Evolutionary conservation across 1,139 yeast genomes (phyloP).

Genomic region (Yamadazyma oceani): DNA sequence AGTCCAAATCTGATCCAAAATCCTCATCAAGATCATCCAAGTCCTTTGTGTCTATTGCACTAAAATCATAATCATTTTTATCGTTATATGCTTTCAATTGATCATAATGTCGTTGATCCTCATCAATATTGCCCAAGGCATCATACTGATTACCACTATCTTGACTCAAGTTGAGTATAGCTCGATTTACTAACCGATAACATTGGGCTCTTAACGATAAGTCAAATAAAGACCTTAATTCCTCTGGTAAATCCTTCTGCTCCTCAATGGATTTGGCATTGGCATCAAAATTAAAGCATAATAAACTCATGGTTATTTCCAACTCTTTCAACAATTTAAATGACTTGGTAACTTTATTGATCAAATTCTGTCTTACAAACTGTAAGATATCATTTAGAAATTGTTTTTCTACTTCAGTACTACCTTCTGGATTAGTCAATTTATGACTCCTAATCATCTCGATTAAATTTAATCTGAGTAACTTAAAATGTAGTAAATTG

Average conservation of each 20-base stretch:
- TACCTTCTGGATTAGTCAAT: slow-evolving; percentile 18
- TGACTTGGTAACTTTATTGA: slow-evolving; percentile 56
- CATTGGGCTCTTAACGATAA: slow-evolving; percentile 56
- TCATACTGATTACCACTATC: slow-evolving; percentile 8
- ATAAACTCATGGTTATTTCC: slow-evolving; percentile 68
- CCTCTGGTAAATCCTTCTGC: slow-evolving; percentile 51
- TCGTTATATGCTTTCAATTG: slow-evolving; percentile 10
- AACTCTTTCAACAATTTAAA: slow-evolving; percentile 55
- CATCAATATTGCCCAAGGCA: slow-evolving; percentile 12
- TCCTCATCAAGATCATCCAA: slow-evolving; percentile 9
- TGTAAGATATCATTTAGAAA: slow-evolving; percentile 57
- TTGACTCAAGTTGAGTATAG: slow-evolving; percentile 32
- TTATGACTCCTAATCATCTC: slow-evolving; percentile 63
- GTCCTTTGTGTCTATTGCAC: slow-evolving; percentile 8
- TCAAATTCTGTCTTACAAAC: slow-evolving; percentile 62
- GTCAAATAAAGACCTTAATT: slow-evolving; percentile 51
- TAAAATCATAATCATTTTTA: slow-evolving; percentile 17
- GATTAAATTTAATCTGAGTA: slow-evolving; percentile 57
- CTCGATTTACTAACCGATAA: slow-evolving; percentile 58
- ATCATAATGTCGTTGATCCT: slow-evolving; percentile 16
- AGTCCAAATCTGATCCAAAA: slow-evolving; percentile 2
- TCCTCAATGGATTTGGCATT: slow-evolving; percentile 29
- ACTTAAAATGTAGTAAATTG: slow-evolving; percentile 60
- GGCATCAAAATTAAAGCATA: slow-evolving; percentile 55
- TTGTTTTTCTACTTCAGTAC: slow-evolving; percentile 34